Conservation (phyloP, 2,329 filamentous ascomycete genomes). For the Aurifilum marmelostoma region DNA sequence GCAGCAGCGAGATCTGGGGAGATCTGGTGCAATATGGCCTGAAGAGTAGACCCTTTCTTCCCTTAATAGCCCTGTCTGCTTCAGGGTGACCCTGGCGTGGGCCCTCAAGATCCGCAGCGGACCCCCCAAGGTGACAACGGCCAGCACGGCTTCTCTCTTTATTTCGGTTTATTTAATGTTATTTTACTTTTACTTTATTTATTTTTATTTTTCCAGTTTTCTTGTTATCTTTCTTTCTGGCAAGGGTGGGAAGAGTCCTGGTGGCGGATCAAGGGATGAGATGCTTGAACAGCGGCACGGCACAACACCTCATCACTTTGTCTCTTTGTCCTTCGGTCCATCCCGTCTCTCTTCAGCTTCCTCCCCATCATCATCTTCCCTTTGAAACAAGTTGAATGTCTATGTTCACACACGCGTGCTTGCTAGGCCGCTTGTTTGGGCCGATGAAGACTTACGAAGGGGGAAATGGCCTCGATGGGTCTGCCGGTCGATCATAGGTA, state of each 20-base stretch:
- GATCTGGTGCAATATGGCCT: background rate
- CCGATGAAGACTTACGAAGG: background rate
- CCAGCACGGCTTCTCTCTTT: background rate
- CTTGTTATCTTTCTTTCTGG: background rate
- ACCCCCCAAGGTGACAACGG: background rate
- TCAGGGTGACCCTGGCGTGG: background rate
- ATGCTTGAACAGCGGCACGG: conserved; percentile 5
- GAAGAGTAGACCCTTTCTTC: too few relatives aligned
- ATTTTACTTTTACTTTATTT: background rate
- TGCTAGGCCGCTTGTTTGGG: background rate
- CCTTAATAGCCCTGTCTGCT: background rate
- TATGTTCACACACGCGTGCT: background rate
- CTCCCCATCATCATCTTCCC: too few relatives aligned
- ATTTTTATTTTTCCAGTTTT: too few relatives aligned
- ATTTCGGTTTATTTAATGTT: background rate
- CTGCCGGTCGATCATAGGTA: background rate
- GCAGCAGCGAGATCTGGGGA: background rate
- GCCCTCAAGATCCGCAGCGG: background rate
- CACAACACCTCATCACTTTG: background rate
- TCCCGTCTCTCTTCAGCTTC: background rate
- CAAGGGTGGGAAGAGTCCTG: background rate
- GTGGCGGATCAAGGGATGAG: background rate
- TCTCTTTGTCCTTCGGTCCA: background rate
- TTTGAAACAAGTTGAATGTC: too few relatives aligned
- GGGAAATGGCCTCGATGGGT: background rate